These are phyloP conservation scores for Cystobasidiaceae sp. DNA, from an alignment of 1,284 basidiomycete species.

Conservation along the genomic window DNA sequence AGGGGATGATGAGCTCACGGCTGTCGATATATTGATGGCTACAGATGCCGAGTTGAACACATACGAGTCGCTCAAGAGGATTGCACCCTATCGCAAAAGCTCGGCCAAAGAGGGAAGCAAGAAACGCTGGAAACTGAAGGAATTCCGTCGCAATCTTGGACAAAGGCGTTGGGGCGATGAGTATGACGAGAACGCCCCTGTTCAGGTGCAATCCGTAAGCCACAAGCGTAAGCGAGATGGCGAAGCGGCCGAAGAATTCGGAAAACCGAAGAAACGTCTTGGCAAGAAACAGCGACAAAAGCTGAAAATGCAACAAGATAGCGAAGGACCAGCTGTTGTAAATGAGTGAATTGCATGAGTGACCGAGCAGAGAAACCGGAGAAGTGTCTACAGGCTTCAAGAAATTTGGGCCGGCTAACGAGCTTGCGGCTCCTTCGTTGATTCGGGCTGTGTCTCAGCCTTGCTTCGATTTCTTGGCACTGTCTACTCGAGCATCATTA, in stretches of 20 bases:
- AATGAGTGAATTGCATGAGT: no score
- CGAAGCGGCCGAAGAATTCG: neutral
- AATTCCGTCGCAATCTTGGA: constrained; percentile 61
- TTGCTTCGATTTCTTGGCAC: neutral
- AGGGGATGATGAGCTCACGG: constrained; percentile 66
- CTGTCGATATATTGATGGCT: constrained; percentile 85
- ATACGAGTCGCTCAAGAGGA: constrained; percentile 78
- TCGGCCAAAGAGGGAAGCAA: constrained; percentile 55
- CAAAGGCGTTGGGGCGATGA: constrained; percentile 52
- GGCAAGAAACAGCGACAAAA: constrained; percentile 29
- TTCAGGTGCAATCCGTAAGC: neutral
- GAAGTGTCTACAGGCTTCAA: no score
- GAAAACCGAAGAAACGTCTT: constrained; percentile 20
- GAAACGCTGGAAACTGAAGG: constrained; percentile 60
- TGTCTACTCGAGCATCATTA: neutral
- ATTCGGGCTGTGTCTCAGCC: neutral
- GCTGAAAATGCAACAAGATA: neutral
- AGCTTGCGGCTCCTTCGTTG: no score
- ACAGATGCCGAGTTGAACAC: constrained; percentile 90
- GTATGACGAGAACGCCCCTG: constrained; percentile 33
- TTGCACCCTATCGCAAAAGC: constrained; percentile 77
- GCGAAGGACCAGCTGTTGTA: neutral
- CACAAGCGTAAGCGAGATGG: neutral
- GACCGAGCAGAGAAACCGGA: no score
- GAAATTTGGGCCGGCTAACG: no score